Base-by-base conservation (phyloP, 2,329 filamentous ascomycete genomes). In the Anthostomella pinea region DNA sequence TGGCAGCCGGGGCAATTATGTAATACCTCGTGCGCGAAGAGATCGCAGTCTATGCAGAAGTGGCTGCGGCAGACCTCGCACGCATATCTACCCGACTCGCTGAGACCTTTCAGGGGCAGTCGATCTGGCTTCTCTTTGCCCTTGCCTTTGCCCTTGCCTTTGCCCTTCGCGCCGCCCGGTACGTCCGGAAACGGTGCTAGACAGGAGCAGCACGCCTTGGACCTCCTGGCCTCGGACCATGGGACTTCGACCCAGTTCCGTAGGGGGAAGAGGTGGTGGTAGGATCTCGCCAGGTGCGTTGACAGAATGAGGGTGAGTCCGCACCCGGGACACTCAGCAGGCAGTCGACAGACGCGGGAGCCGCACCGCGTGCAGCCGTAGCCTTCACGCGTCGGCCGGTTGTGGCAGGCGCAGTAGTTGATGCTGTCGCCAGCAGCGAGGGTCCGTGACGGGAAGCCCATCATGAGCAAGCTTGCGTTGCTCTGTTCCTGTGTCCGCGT, bases 41-140 rank as follows among this genome's bases (percentile, higher is more conserved):
- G 81, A 62, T 98, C 93, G 62, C 93, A 98, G 61, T 98, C 93
- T 48, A 98, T 94, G 69, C 93, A 98, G 60, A 97, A 98, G 65
- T 97, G 91, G 41, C 86, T 82, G 3, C 75, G 66, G 63, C 93
- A 98, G n/a, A 83, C 81, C 50, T 84, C 78, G 60, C 93, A 98
- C 41, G 86, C 87, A 59, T 98, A 98, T 33, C 93, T 72, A 30
- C 85, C 82, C 57, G 85, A 93, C 67, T 94, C 87, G 59, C 86
- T 91, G 27, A 90, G 83, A 1, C 84, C 82, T 54, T 80, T 84
- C 38, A 61, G 51, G 5, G 52, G 30, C 11, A 40, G 34, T 31
- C 35, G 45, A 25, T 36, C 46, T 31, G 43, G 43, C 11, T 38
- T 41, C 13, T 46, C 37, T 19, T 47, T 43, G n/a, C 24, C 39